Base-by-base conservation (phyloP, 2,329 filamentous ascomycete species). In the Xylaria sp. region DNA sequence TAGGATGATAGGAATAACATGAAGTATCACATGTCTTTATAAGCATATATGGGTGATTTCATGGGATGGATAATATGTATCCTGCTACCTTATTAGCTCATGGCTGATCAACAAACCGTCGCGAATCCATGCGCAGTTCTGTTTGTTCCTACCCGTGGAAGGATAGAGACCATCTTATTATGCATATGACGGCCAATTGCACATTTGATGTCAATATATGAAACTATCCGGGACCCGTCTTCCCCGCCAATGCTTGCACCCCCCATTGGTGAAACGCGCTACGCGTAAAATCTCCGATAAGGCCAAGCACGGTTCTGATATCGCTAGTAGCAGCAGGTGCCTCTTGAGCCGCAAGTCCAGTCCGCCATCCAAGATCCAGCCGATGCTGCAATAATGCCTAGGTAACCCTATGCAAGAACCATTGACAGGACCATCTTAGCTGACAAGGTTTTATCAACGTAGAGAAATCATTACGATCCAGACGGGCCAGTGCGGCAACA, bases 381-480 rank as follows among this genome's bases (percentile, higher is more conserved):
- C 39, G 26, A 61, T 63, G 62, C 45, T 39, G 52, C 41, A 40
- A 59, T 61, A 57, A 67, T 67, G 65, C 65, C 65, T n/a, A 64
- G 65, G 65, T 67, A 61, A 8, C 52, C 18, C 1, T 29, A 40
- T 19, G n/a, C 11, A 16, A 26, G 18, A 6, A 3, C 9, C 17
- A 19, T 4, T 29, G 16, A 19, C 17, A 43, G 7, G 7, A 37
- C 5, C 19, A n/a, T 7, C 1, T 16, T 1, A 21, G 29, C 11
- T 26, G 42, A 43, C n/a, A n/a, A n/a, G n/a, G n/a, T n/a, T 19
- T 44, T 42, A 56, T 66, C 40, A 67, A 55, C 2, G 9, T 7
- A 97, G 94, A 76, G 94, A 99, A 84, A 99, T 99, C 69, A 99
- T 99, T 76, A 99, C 95, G 59, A 89, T 99, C 68, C 94, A 99